A percentile compares a stretch with the other conserved stretches of the same genome.
Conservation (phyloP, 192 early-diverging fungal genomes). For the Chytriomyces confervae region DNA sequence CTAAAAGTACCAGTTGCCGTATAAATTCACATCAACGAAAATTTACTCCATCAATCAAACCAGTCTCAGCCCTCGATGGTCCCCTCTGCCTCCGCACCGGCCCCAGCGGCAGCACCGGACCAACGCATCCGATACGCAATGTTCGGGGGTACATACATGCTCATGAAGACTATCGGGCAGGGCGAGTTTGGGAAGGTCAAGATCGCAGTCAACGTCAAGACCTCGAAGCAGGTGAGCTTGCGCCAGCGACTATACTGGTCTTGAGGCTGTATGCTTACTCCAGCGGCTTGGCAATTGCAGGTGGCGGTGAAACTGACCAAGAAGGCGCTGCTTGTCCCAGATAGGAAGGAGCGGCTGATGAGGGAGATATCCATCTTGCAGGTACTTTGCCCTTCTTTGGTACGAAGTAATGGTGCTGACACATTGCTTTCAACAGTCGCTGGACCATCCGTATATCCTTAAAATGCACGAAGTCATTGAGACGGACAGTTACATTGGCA, state of each 20-base stretch:
- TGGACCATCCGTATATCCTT: conserved; percentile 91
- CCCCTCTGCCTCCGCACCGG: neutral
- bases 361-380: conserved; percentile 93
- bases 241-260: neutral
- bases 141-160: conserved; percentile 32
- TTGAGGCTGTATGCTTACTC: neutral
- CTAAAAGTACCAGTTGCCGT: too few relatives aligned
- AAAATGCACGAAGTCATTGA: conserved; percentile 94
- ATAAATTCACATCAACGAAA: too few relatives aligned
- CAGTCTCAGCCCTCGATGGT: too few relatives aligned
- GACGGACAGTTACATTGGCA: conserved; percentile 94
- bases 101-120: neutral
- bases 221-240: conserved; percentile 40
- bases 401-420: neutral
- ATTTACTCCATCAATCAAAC: too few relatives aligned
- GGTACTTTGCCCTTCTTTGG: conserved; percentile 56
- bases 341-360: conserved; percentile 87
- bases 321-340: conserved; percentile 84
- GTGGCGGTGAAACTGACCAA: conserved; percentile 96
- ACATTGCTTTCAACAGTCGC: conserved; percentile 60
- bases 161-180: conserved; percentile 53
- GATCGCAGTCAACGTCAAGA: conserved; percentile 50
- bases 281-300: conserved; percentile 34
- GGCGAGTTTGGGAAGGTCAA: conserved; percentile 69
- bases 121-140: conserved; percentile 16